Conservation (phyloP, 2,329 filamentous ascomycete genomes). For the Colletotrichum sp. region DNA sequence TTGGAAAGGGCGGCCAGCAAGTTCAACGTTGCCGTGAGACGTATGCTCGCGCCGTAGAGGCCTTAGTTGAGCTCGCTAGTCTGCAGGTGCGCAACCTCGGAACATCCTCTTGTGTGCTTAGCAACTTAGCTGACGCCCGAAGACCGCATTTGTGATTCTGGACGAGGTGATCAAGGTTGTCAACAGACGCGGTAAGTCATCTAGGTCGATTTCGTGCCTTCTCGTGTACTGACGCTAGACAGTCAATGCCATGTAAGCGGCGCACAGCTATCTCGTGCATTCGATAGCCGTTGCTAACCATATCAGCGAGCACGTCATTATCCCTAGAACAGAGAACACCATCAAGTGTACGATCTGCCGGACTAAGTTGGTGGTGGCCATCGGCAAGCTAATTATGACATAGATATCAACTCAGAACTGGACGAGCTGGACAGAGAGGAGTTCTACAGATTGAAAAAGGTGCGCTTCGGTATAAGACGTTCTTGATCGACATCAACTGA, state of each 20-base stretch:
- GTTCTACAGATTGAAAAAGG: slow-evolving; percentile 96
- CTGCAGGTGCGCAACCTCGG: slow-evolving; percentile 64
- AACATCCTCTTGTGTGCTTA: neutral
- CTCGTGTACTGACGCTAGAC: neutral
- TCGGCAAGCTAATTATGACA: neutral
- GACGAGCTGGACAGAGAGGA: slow-evolving; percentile 98
- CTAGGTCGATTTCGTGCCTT: neutral
- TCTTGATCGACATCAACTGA: neutral
- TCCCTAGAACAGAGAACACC: slow-evolving; percentile 97
- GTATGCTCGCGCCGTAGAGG: slow-evolving; percentile 94
- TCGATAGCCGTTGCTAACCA: slow-evolving; percentile 25
- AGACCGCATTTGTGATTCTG: slow-evolving; percentile 95
- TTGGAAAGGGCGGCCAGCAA: slow-evolving; percentile 97
- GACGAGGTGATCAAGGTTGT: slow-evolving; percentile 99
- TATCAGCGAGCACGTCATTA: slow-evolving; percentile 85
- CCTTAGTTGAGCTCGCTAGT: slow-evolving; percentile 91
- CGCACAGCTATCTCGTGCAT: too few relatives aligned
- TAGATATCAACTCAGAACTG: slow-evolving; percentile 96
- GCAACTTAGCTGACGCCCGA: slow-evolving; percentile 10
- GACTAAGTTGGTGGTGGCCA: neutral
- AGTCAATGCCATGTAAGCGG: slow-evolving; percentile 88
- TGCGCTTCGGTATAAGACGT: slow-evolving; percentile 2
- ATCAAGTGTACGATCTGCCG: slow-evolving; percentile 77
- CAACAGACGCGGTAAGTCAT: slow-evolving; percentile 79
- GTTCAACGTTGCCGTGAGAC: slow-evolving; percentile 95